Percentiles rank a stretch among this genome's conserved stretches.
Conservation (phyloP, 345 rosid genomes). For the Eucalyptus pauciflora region DNA sequence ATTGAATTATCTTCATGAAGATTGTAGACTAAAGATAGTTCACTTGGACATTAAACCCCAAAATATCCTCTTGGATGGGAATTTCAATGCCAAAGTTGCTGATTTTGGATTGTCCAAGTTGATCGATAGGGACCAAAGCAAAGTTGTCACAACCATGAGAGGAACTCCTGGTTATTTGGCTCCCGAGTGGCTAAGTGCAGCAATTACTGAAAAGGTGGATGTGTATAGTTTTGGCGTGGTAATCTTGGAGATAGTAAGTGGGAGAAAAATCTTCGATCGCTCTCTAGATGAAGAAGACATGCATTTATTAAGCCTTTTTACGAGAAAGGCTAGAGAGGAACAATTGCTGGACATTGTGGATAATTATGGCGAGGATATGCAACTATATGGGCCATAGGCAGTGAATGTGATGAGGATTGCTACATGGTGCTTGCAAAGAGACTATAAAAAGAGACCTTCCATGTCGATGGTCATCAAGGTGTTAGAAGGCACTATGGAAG, state of each 20-base stretch:
- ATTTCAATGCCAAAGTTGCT: not conserved
- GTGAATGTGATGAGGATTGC: conserved; percentile 11
- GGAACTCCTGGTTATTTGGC: conserved; percentile 5
- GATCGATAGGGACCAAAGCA: not conserved
- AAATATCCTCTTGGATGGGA: not conserved
- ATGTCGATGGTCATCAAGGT: not conserved
- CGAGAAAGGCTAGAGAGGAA: not conserved
- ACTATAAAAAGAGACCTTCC: not conserved
- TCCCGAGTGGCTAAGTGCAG: not conserved
- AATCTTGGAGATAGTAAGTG: conserved; percentile 11
- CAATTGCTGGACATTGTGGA: conserved; percentile 4
- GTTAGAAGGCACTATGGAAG: not conserved
- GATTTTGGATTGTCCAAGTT: conserved; percentile 10
- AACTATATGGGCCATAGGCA: not conserved
- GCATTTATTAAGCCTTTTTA: not conserved
- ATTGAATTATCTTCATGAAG: conserved; percentile 17
- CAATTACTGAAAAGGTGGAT: conserved; percentile 2
- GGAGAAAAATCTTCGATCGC: conserved; percentile 2
- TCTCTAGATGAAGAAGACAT: not conserved
- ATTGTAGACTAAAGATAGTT: conserved; percentile 4
- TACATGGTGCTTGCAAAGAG: conserved; percentile 24
- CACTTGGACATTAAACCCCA: conserved; percentile 1
- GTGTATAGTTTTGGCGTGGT: conserved; percentile 17
- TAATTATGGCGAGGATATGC: conserved; percentile 1
- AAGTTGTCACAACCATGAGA: not conserved